Percentiles rank a stretch among this genome's conserved stretches.
These are phyloP conservation scores for Erodium maritimum DNA, from an alignment of 345 rosid species.

Conservation along the genomic window DNA sequence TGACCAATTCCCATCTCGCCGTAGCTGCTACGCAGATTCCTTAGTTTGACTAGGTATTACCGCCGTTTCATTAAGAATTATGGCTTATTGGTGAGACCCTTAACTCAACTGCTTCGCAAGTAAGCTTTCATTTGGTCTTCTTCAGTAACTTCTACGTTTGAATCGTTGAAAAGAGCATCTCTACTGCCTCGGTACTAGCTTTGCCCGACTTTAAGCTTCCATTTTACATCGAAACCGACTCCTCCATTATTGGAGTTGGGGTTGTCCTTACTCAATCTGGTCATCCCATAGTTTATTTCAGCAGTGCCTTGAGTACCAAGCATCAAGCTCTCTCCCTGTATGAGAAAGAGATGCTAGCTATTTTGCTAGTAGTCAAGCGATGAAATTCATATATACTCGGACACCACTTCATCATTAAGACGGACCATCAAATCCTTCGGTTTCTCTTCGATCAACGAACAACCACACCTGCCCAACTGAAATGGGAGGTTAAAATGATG, in stretches of 20 bases:
- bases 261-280: background rate
- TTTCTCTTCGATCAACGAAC: background rate
- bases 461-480: background rate
- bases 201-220: background rate
- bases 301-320: background rate
- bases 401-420: background rate
- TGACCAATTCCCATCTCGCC: background rate
- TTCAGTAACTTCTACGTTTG: background rate
- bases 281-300: background rate
- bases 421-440: background rate
- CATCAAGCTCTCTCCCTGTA: background rate
- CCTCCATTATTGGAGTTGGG: background rate
- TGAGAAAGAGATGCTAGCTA: background rate
- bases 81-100: background rate
- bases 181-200: too few species aligned
- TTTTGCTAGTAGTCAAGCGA: background rate
- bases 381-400: background rate
- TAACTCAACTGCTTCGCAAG: background rate
- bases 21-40: background rate
- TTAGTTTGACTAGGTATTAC: background rate
- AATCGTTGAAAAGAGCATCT: background rate
- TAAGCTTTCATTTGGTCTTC: background rate
- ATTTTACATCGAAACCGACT: background rate
- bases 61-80: background rate
- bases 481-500: background rate